Evolutionary conservation across 371 early-diverging fungal species (phyloP).

Genomic region (Mucor circinelloides): DNA sequence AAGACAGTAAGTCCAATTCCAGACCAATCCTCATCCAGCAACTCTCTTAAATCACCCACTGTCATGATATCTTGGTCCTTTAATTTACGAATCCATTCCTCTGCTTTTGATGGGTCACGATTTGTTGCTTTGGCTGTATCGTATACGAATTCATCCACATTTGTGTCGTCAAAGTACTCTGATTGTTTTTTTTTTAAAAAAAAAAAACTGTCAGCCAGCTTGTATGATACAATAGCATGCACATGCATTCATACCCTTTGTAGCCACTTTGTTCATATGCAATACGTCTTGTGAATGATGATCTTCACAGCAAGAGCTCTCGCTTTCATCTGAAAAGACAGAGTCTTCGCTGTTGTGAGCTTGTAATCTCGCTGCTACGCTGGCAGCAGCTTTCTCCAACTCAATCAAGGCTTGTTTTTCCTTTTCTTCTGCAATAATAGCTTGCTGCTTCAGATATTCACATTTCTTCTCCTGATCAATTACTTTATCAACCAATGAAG

Average conservation of each 20-base stretch:
- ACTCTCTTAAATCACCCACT: constrained; percentile 70
- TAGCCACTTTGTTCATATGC: constrained; percentile 2
- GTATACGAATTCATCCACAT: constrained; percentile 66
- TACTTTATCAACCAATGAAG: constrained; percentile 18
- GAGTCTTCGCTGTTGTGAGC: neutral
- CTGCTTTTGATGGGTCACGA: constrained; percentile 63
- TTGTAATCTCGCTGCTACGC: neutral
- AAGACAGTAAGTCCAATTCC: constrained; percentile 78
- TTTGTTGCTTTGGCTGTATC: constrained; percentile 66
- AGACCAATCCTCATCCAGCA: constrained; percentile 75
- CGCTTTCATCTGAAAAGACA: neutral
- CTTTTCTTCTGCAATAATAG: constrained; percentile 35
- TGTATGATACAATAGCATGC: neutral
- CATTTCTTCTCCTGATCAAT: constrained; percentile 34
- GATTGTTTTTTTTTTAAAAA: neutral
- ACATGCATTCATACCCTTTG: neutral
- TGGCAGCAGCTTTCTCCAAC: constrained; percentile 7
- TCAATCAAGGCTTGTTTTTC: constrained; percentile 20
- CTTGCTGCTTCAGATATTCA: constrained; percentile 28
- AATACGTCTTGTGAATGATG: neutral
- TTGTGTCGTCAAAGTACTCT: constrained; percentile 57
- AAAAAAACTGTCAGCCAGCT: neutral
- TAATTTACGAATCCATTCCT: constrained; percentile 67
- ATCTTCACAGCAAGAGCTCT: neutral
- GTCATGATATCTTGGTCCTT: constrained; percentile 77